Evolutionary conservation across 1,284 basidiomycete species (phyloP).

Genomic region (Puccinia horiana): DNA sequence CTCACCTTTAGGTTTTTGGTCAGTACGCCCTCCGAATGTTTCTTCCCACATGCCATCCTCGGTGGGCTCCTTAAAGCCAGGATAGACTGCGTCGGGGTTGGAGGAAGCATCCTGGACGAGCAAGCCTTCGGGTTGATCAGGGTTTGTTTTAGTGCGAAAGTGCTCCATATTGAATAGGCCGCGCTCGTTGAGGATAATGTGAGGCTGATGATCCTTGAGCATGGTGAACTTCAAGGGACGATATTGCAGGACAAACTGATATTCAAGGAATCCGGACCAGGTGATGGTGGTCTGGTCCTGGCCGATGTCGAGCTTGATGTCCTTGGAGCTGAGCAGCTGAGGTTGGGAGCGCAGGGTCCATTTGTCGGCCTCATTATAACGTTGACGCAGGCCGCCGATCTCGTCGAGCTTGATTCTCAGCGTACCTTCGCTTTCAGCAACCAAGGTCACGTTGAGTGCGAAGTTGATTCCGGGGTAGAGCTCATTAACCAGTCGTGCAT

Average conservation of each 20-base stretch:
- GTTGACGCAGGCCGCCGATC: conserved; percentile 70
- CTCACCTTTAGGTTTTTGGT: conserved; percentile 90
- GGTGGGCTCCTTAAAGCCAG: conserved; percentile 82
- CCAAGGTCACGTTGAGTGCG: conserved; percentile 72
- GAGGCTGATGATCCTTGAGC: conserved; percentile 69
- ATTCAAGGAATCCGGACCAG: conserved; percentile 49
- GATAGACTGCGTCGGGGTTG: conserved; percentile 64
- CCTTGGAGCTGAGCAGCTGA: conserved; percentile 55
- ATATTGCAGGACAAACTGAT: conserved; percentile 71
- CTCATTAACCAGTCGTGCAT: conserved; percentile 71
- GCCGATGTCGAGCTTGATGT: conserved; percentile 61
- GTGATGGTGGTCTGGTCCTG: neutral
- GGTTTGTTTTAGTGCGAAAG: conserved; percentile 71
- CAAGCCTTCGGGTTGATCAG: conserved; percentile 58
- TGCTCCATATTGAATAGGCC: conserved; percentile 97
- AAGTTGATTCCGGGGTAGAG: conserved; percentile 81
- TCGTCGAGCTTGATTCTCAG: conserved; percentile 84
- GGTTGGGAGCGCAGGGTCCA: conserved; percentile 81
- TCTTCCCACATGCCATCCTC: conserved; percentile 89
- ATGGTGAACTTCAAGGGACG: conserved; percentile 74
- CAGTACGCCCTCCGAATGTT: conserved; percentile 78
- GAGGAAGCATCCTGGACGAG: conserved; percentile 59
- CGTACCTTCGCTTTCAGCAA: conserved; percentile 72
- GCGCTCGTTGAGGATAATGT: conserved; percentile 84
- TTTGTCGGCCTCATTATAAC: conserved; percentile 82